These are phyloP conservation scores for Penicillium sp. DNA, from an alignment of 2,329 filamentous ascomycete species.

Conservation along the genomic window DNA sequence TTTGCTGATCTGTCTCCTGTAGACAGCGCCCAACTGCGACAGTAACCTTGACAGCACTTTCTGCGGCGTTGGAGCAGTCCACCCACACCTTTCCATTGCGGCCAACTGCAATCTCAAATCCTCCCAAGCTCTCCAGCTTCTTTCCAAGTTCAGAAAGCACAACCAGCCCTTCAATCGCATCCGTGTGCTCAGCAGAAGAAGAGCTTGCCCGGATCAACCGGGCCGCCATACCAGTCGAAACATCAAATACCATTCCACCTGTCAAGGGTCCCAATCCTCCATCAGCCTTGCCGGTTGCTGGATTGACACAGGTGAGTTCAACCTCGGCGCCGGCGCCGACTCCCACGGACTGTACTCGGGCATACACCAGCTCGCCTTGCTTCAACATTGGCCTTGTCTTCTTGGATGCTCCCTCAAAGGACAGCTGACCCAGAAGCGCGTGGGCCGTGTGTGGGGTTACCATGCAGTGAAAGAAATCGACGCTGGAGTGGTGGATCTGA, in stretches of 20 bases:
- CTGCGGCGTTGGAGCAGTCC: conserved; percentile 63
- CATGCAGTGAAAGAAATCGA: conserved; percentile 76
- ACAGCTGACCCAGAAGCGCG: conserved; percentile 76
- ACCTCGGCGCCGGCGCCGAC: conserved; percentile 81
- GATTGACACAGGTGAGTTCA: conserved; percentile 85
- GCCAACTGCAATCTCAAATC: conserved; percentile 91
- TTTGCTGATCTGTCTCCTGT: conserved; percentile 68
- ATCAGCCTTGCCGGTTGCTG: conserved; percentile 81
- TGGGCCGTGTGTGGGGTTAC: conserved; percentile 62
- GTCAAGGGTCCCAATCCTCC: conserved; percentile 81
- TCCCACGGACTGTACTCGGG: conserved; percentile 73
- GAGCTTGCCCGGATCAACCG: conserved; percentile 57
- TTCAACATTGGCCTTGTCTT: conserved; percentile 82
- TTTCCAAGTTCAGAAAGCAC: conserved; percentile 78
- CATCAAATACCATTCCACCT: conserved; percentile 80
- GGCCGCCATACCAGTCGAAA: conserved; percentile 79
- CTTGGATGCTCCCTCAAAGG: conserved; percentile 90
- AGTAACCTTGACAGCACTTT: conserved; percentile 59
- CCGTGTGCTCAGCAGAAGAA: conserved; percentile 28
- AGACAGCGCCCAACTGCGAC: conserved; percentile 77
- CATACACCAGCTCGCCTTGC: conserved; percentile 79
- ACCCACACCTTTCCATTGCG: conserved; percentile 93
- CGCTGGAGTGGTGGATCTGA: conserved; percentile 70
- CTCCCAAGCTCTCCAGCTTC: conserved; percentile 57
- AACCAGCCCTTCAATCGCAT: conserved; percentile 61